Conservation (phyloP, 305 asterid genomes). For the Plantago lanceolata region DNA sequence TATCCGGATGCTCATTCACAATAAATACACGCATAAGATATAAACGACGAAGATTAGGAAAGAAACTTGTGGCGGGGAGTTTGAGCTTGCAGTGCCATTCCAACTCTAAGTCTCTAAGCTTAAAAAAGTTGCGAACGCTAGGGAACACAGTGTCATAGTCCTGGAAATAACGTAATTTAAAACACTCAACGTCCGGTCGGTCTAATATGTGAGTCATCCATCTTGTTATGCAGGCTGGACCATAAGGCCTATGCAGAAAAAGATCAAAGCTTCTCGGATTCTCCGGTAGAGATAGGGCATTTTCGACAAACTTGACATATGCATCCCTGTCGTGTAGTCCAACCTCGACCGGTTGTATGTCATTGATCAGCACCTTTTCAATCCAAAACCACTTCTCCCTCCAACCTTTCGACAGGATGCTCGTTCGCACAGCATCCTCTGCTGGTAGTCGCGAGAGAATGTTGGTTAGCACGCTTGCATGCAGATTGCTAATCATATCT, state of each 20-base stretch:
- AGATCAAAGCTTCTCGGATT: background rate
- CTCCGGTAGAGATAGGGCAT: background rate
- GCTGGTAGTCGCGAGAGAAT: too few relatives aligned
- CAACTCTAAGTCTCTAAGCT: background rate
- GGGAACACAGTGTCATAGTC: background rate
- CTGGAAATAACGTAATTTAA: background rate
- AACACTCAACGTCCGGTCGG: background rate
- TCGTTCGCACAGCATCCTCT: background rate
- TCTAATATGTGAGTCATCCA: background rate
- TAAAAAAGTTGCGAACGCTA: too few relatives aligned
- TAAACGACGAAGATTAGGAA: background rate
- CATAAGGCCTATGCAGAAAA: background rate
- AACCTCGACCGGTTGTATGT: too few relatives aligned
- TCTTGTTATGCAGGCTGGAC: background rate
- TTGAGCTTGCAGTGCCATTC: background rate
- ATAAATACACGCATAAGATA: too few relatives aligned
- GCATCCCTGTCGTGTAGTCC: too few relatives aligned
- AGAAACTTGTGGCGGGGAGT: background rate
- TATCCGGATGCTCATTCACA: too few relatives aligned
- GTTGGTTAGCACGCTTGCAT: too few relatives aligned
- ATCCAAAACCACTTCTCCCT: background rate
- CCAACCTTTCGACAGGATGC: background rate
- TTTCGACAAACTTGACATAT: background rate
- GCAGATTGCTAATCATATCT: too few relatives aligned
- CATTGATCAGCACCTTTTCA: background rate